A percentile compares a stretch with the other conserved stretches of the same genome.
Evolutionary conservation across 148 eudicot species (phyloP).

Genomic region (Arbutus unedo): DNA sequence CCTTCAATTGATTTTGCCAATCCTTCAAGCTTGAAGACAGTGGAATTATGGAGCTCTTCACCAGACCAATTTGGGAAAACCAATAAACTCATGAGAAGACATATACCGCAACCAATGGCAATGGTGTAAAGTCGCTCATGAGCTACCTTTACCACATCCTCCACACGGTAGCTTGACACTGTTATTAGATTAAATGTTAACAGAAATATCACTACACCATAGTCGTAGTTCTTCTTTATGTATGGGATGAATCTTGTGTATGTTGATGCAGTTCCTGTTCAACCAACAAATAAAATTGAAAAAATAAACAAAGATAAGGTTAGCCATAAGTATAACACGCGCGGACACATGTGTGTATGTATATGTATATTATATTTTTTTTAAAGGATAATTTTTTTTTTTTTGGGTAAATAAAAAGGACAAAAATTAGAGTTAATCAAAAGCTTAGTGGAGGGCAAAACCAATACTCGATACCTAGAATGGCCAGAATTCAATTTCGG

Average conservation of each 20-base stretch:
- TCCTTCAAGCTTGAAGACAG: conserved; percentile 76
- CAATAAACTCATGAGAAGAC: conserved; percentile 75
- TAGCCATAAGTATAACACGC: too few species aligned
- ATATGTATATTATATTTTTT: too few species aligned
- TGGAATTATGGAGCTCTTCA: conserved; percentile 73
- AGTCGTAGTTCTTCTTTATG: conserved; percentile 86
- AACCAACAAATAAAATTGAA: neutral
- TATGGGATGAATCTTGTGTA: conserved; percentile 80
- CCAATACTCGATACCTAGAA: too few species aligned
- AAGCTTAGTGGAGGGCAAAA: neutral
- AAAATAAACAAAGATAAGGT: neutral
- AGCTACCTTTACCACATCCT: conserved; percentile 71
- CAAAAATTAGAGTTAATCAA: neutral
- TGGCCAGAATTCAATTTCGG: too few species aligned
- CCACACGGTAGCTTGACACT: conserved; percentile 70
- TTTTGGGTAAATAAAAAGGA: neutral
- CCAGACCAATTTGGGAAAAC: conserved; percentile 92
- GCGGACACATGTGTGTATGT: too few species aligned
- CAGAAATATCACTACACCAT: conserved; percentile 84
- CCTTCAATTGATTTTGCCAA: conserved; percentile 75
- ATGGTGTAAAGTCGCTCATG: conserved; percentile 61
- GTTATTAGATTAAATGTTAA: conserved; percentile 81
- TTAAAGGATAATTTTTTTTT: too few species aligned
- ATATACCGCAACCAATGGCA: conserved; percentile 69
- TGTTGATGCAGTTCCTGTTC: conserved; percentile 62